Percentiles rank a stretch among this genome's conserved stretches.
These are phyloP conservation scores for Monilinia fructigena DNA, from an alignment of 2,329 filamentous ascomycete species.

Conservation along the genomic window DNA sequence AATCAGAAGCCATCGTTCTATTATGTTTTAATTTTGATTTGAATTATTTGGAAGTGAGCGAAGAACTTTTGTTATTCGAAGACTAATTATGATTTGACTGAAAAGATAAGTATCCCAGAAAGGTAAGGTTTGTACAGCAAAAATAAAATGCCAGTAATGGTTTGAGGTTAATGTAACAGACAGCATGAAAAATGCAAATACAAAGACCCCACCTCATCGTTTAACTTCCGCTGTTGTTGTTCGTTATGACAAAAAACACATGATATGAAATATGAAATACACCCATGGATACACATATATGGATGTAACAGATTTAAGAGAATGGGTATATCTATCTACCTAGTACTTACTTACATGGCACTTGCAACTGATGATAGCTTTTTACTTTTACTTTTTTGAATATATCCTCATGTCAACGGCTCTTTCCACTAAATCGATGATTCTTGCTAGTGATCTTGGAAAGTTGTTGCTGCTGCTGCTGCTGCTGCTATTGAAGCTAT, in stretches of 20 bases:
- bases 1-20: conserved; percentile 31
- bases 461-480: too few species aligned
- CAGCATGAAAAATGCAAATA: not conserved
- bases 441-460: too few species aligned
- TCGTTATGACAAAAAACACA: not conserved
- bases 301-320: too few species aligned
- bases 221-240: not conserved
- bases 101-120: not conserved
- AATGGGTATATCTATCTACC: too few species aligned
- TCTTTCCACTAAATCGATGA: too few species aligned
- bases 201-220: not conserved
- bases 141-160: not conserved
- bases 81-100: too few species aligned
- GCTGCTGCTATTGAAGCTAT: too few species aligned
- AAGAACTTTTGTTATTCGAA: not conserved
- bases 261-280: not conserved
- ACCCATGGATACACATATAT: too few species aligned
- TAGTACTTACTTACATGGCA: too few species aligned
- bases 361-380: too few species aligned
- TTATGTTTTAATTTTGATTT: not conserved
- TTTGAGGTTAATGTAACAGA: not conserved
- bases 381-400: too few species aligned
- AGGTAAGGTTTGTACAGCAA: not conserved
- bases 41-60: not conserved
- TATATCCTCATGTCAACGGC: too few species aligned